Percentiles rank a stretch among this genome's conserved stretches.
phyloP scores from a whole-genome alignment of 2,329 filamentous ascomycete genomes.

The Paraphoma chrysanthemicola region DNA sequence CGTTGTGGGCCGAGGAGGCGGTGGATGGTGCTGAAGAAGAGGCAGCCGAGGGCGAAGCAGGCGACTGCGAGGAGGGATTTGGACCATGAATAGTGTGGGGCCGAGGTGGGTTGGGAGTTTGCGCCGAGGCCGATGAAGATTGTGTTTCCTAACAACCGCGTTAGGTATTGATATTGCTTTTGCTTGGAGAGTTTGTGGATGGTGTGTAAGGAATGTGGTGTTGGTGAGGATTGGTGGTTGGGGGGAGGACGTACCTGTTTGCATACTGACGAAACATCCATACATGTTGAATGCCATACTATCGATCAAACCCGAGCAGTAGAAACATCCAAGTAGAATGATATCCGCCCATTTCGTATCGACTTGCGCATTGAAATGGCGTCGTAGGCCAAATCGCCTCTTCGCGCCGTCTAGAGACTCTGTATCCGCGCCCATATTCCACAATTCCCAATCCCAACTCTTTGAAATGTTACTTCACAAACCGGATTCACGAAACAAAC shows the following conservation, averaged over 20 bases:
- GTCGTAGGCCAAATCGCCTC: neutral
- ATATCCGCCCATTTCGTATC: conserved; percentile 23
- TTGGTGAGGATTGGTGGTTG: neutral
- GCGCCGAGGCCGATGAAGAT: conserved; percentile 68
- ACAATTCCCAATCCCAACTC: neutral
- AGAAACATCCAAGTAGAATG: conserved; percentile 52
- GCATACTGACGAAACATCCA: conserved; percentile 60
- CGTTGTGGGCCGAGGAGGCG: conserved; percentile 62
- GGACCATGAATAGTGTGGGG: conserved; percentile 44
- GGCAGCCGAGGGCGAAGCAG: conserved; percentile 58
- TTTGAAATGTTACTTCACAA: neutral
- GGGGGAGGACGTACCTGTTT: conserved; percentile 51
- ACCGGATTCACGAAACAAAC: neutral
- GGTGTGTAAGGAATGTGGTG: conserved; percentile 9
- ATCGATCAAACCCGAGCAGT: conserved; percentile 57
- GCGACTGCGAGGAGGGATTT: conserved; percentile 49
- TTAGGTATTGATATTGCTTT: too few relatives aligned
- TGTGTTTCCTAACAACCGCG: too few relatives aligned
- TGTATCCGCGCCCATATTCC: neutral
- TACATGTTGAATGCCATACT: conserved; percentile 57
- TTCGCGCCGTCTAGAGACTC: neutral
- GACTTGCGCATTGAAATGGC: conserved; percentile 14
- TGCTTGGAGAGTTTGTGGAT: too few relatives aligned
- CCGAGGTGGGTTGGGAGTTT: conserved; percentile 57
- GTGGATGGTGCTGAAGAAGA: conserved; percentile 59